phyloP scores from a whole-genome alignment of 345 rosid species.

The Ceriops zippeliana region DNA sequence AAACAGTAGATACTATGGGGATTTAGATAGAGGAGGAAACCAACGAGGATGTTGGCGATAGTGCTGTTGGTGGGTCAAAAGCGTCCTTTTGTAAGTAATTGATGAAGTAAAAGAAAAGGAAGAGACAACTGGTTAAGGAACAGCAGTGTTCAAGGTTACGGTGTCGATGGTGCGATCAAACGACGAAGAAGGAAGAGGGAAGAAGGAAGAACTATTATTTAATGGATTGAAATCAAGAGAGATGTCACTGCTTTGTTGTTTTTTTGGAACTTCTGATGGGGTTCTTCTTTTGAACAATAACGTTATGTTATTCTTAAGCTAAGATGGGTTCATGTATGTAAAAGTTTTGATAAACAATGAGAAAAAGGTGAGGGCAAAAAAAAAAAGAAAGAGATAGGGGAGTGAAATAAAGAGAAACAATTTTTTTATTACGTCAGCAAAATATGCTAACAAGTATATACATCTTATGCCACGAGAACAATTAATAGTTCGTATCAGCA shows the following conservation, averaged over 20 bases:
- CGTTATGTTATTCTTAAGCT: no score
- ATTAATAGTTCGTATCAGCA: no score
- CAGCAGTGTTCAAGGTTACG: background rate
- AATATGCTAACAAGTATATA: no score
- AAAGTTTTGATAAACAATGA: no score
- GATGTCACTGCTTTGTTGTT: slow-evolving; percentile 95
- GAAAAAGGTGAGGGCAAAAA: no score
- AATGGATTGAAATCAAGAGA: slow-evolving; percentile 82
- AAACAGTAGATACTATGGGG: slow-evolving; percentile 49
- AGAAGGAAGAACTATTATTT: background rate
- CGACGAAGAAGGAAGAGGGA: background rate
- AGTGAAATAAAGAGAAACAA: no score
- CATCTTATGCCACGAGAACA: no score
- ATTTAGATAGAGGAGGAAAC: slow-evolving; percentile 42
- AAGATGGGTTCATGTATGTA: no score
- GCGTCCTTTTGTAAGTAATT: slow-evolving; percentile 62
- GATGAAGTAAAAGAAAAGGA: slow-evolving; percentile 32
- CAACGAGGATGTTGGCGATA: background rate
- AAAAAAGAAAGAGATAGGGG: no score
- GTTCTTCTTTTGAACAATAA: no score
- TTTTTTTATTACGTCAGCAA: no score
- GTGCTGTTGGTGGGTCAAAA: slow-evolving; percentile 32
- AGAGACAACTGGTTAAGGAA: slow-evolving; percentile 42
- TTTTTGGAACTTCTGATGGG: slow-evolving; percentile 85
- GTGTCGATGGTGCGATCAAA: no score